Evolutionary conservation across 768 basidiomycete species (phyloP), one percentile per base, ranked within the genome.

Genomic region (Thelephora aurantiotincta): DNA sequence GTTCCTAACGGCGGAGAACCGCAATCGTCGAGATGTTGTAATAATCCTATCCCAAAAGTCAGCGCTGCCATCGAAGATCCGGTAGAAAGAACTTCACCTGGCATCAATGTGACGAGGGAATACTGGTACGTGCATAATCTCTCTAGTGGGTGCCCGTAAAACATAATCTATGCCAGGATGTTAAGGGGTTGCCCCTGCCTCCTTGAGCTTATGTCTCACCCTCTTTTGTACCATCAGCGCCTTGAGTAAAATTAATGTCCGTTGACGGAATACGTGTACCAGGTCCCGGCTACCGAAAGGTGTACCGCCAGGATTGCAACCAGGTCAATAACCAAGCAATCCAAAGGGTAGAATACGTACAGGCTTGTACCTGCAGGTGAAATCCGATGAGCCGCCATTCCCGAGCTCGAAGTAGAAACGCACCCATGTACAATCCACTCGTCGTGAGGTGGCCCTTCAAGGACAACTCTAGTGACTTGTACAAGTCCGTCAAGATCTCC

Each of bases 41-140:
- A 68, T 4, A 99, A 73, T 22, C 87, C 89, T 90, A 51, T 11
- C 22, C 13, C 4, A 5, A 16, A 12, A 38, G 18, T 48, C 34
- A 14, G 5, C 33, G 18, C 18, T 44, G 5, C n/a, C 9, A 36
- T 20, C 11, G 36, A 16, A 33, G 18, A 19, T 11, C 14, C 2
- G 14, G 5, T 1, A 4, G 2, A 18, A 35, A n/a, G 6, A 6
- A 57, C 73, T 43, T 9, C 45, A 88, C 89, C 86, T 9, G 94
- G 94, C 51, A 98, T 73, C 6, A 98, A 71, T 0, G 94, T 91
- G 43, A 96, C 76, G n/a, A 98, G 71, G 0, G 92, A 94, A 62
- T 99, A 99, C 61, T 99, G 96, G 59, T 90, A 97, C 20, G 92
- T 97, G 66, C 94, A 97, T 16, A 99, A 66, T 42, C 81, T 80